Evolutionary conservation across 805 yeast genomes (phyloP), one percentile per base, ranked within the genome.

Genomic region (Candida nanaspora): DNA sequence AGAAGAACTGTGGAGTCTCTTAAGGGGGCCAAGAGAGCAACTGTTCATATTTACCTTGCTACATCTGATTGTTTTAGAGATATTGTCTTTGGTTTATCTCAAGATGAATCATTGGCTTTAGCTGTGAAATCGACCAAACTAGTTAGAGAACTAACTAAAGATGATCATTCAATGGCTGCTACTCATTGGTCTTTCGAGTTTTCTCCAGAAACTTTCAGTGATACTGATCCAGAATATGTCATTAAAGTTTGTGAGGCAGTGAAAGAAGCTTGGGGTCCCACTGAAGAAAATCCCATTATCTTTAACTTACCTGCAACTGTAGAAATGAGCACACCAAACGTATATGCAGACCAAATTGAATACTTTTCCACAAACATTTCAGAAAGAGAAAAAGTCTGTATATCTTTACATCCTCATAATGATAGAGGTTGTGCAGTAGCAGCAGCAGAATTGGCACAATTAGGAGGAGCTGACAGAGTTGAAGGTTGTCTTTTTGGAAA

Each of bases 351-450:
- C 58, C 93, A 83, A 68, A 78, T 84, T 44, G 94, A 84, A 67
- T 82, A 74, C 59, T 84, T 84, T 52, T 57, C 76, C 37, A 75
- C 74, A 14, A 64, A 76, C 45, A 74, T 84, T 41, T 51, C 75
- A 36, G 74, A 83, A 47, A 76, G 94, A 48, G 85, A 82, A 42
- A 80, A 71, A 48, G 74, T 85, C 20, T 78, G 86, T 51, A 74
- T 84, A 39, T 83, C 93, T 13, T 72, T 85, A 41, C 94, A 84
- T 59, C 85, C 87, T 26, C 94, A 84, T 62, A 84, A 84, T 51
- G 93, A 84, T 63, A 73, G 94, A 54, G 94, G 94, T 19, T 83
- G 91, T 59, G 89, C 85, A 13, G 89, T 84, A n/a, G 93, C 91
- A 10, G 93, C 93, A 28, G 82, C 88, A 3, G 94, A 84, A 62